A percentile compares a stretch with the other conserved stretches of the same genome.
Evolutionary conservation across 306 rosid species (phyloP).

Genomic region (Pterocarpus macrocarpus): DNA sequence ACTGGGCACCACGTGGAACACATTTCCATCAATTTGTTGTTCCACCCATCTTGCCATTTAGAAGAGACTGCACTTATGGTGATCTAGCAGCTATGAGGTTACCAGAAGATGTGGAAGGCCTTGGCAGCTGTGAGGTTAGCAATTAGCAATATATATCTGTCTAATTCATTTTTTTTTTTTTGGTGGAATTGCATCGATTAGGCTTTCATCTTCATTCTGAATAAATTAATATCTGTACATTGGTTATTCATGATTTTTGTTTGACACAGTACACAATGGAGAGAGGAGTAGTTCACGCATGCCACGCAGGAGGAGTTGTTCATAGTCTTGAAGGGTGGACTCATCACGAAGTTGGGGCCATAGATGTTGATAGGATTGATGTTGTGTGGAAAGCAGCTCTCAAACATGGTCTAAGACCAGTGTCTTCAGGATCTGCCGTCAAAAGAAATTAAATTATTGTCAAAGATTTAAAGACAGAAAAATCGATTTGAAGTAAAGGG

Average conservation of each 20-base stretch:
- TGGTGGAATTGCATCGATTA: background rate
- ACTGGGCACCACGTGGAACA: constrained; percentile 83
- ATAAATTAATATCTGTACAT: background rate
- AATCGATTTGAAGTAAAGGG: background rate
- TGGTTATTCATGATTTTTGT: background rate
- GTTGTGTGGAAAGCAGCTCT: constrained; percentile 90
- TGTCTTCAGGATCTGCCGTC: constrained; percentile 50
- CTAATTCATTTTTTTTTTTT: background rate
- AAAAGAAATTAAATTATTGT: background rate
- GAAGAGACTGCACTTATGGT: constrained; percentile 92
- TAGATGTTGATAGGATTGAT: constrained; percentile 83
- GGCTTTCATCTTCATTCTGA: background rate
- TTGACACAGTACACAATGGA: constrained; percentile 79
- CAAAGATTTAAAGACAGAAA: background rate
- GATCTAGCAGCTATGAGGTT: constrained; percentile 92
- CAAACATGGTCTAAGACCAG: constrained; percentile 79
- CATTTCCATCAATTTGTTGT: constrained; percentile 95
- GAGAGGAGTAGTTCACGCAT: constrained; percentile 94
- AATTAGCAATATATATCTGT: background rate
- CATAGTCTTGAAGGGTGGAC: constrained; percentile 87
- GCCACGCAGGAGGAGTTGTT: constrained; percentile 95
- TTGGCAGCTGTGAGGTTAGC: constrained; percentile 82
- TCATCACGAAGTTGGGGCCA: constrained; percentile 91
- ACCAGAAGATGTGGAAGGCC: constrained; percentile 80
- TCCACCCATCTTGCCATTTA: constrained; percentile 75